phyloP scores from a whole-genome alignment of 805 yeast genomes.

The Pichia cabralensis region DNA sequence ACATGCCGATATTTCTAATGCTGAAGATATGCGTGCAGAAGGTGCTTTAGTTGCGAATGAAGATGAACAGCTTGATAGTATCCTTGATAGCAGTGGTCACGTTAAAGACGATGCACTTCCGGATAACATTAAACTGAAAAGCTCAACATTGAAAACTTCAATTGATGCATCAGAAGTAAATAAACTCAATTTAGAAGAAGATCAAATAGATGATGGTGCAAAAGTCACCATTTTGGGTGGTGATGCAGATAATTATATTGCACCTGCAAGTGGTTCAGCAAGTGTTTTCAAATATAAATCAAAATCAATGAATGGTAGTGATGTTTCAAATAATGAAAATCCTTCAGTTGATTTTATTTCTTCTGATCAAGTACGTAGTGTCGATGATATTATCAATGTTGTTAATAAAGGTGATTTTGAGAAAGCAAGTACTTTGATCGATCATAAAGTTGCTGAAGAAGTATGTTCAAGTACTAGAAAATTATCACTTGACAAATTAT shows the following conservation, averaged over 20 bases:
- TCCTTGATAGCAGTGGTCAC: slow-evolving; percentile 45
- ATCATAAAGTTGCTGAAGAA: slow-evolving; percentile 10
- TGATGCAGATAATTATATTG: slow-evolving; percentile 24
- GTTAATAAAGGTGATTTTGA: slow-evolving; percentile 24
- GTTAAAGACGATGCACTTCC: slow-evolving; percentile 38
- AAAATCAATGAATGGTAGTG: slow-evolving; percentile 2
- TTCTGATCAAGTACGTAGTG: slow-evolving; percentile 19
- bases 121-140: slow-evolving; percentile 12
- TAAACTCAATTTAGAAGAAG: slow-evolving; percentile 1
- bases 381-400: slow-evolving; percentile 24
- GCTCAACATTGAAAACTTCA: neutral
- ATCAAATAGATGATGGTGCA: slow-evolving; percentile 3
- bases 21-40: slow-evolving; percentile 30
- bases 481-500: slow-evolving; percentile 10
- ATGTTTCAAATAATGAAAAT: neutral
- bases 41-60: slow-evolving; percentile 52
- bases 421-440: slow-evolving; percentile 8
- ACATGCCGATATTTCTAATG: slow-evolving; percentile 17
- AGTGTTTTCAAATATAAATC: slow-evolving; percentile 6
- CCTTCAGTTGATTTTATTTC: slow-evolving; percentile 13
- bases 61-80: slow-evolving; percentile 41
- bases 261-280: slow-evolving; percentile 25
- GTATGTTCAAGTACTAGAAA: slow-evolving; percentile 1
- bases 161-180: slow-evolving; percentile 1
- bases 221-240: slow-evolving; percentile 22